phyloP scores from a whole-genome alignment of 1,284 basidiomycete genomes.

The Trichosporon coremiiforme region DNA sequence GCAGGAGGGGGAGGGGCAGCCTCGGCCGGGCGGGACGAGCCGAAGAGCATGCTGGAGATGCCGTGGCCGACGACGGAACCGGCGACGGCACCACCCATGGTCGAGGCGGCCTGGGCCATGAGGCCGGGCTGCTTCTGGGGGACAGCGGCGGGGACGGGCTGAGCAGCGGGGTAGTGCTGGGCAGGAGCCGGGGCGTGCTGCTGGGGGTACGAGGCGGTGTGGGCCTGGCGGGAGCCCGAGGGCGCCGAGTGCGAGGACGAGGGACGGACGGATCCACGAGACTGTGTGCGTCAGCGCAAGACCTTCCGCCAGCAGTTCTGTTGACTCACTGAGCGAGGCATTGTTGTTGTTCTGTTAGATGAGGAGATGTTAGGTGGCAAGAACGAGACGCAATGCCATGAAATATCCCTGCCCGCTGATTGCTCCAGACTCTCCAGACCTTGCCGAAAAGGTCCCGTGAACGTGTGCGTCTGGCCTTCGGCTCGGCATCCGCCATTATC shows the following conservation, averaged over 20 bases:
- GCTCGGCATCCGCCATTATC: background rate
- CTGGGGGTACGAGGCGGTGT: conserved; percentile 46
- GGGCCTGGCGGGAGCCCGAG: conserved; percentile 38
- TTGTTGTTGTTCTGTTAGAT: conserved; percentile 26
- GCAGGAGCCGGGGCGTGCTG: conserved; percentile 22
- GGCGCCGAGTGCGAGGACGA: conserved; percentile 41
- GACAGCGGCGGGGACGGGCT: conserved; percentile 29
- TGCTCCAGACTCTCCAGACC: background rate
- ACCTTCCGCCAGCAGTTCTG: background rate
- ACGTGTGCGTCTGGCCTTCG: conserved; percentile 10
- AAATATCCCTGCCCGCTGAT: conserved; percentile 20
- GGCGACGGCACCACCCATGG: conserved; percentile 61
- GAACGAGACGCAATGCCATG: background rate
- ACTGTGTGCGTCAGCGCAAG: conserved; percentile 27
- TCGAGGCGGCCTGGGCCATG: conserved; percentile 59
- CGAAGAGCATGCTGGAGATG: conserved; percentile 62
- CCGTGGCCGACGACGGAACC: conserved; percentile 62
- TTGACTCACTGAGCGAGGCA: conserved; percentile 43
- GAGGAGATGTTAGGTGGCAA: conserved; percentile 28
- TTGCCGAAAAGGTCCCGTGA: conserved; percentile 14
- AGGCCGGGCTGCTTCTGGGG: conserved; percentile 47
- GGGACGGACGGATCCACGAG: conserved; percentile 51
- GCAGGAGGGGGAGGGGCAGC: conserved; percentile 52
- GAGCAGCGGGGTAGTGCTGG: conserved; percentile 33
- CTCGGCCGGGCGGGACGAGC: conserved; percentile 50